Evolutionary conservation across 2,329 filamentous ascomycete genomes (phyloP), one percentile per base, ranked within the genome.

Genomic region (Lecanoromycetidae sp.): DNA sequence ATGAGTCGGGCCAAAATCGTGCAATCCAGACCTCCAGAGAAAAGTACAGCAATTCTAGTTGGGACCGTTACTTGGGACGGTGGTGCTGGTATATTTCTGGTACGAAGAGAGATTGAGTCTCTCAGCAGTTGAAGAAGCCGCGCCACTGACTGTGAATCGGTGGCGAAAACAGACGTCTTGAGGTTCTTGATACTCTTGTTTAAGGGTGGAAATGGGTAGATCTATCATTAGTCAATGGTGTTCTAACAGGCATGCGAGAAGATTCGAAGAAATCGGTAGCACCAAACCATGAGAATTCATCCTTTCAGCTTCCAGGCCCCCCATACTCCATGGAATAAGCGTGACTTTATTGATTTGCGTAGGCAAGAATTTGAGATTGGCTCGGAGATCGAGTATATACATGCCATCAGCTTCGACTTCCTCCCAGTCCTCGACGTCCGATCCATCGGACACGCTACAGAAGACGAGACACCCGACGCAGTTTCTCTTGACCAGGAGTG

Each of bases 21-120:
- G 60, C 91, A 96, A 62, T 98, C 91, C 5, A 98, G 74, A 0
- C 91, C 91, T 2, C 91, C 91, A 0, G 91, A 98, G 62, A 96
- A 98, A 0, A 98, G 70, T 1, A 98, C 71, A 0, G 87, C 87
- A 12, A 94, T 63, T 40, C 46, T 35, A 55, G 66, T 66, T 36
- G 65, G 57, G 49, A 57, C 54, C 43, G 53, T 55, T 20, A 54
- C 30, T 27, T 52, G 49, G 46, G 53, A 51, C 19, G 56, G 51
- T 40, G 62, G 34, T 51, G 56, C 9, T 72, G 84, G 84, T 5
- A 93, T 76, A 34, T 78, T 70, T 7, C 78, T 63, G 7, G 23
- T 40, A 17, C 44, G 44, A 6, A 80, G 60, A 47, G 69, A 69
- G 5, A 93, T 64, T 4, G 85, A 84, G 43, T 74, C 68, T 7